Conservation (phyloP, 2,329 filamentous ascomycete genomes). For the Epichloe sp. region DNA sequence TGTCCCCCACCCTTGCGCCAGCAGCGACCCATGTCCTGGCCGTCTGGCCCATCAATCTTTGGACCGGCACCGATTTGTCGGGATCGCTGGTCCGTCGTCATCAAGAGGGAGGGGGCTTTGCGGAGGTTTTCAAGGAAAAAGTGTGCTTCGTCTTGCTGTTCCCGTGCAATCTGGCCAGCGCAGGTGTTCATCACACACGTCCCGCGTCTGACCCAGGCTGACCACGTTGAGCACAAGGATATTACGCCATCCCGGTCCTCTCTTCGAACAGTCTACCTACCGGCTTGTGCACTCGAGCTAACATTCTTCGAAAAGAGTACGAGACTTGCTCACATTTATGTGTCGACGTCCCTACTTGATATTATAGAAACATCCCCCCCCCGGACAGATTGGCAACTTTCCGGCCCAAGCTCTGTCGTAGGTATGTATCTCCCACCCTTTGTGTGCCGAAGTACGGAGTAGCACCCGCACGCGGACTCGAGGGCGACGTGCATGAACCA, state of each 20-base stretch:
- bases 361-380: neutral
- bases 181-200: neutral
- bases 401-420: neutral
- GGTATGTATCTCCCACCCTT: neutral
- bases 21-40: neutral
- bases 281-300: constrained; percentile 1
- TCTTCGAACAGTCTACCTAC: neutral
- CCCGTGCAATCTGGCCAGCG: neutral
- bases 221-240: neutral
- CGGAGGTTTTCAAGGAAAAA: too few species aligned
- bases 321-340: neutral
- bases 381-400: neutral
- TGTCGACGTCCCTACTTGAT: neutral
- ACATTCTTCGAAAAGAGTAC: neutral
- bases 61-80: constrained; percentile 5
- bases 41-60: neutral
- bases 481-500: neutral
- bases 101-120: too few species aligned
- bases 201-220: neutral
- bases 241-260: constrained; percentile 1
- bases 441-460: neutral
- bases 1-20: constrained; percentile 2
- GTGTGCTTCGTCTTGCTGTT: too few species aligned
- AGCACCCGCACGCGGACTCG: neutral
- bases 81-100: neutral